Evolutionary conservation across 371 early-diverging fungal species (phyloP).

Genomic region (Ordospora pajunii): DNA sequence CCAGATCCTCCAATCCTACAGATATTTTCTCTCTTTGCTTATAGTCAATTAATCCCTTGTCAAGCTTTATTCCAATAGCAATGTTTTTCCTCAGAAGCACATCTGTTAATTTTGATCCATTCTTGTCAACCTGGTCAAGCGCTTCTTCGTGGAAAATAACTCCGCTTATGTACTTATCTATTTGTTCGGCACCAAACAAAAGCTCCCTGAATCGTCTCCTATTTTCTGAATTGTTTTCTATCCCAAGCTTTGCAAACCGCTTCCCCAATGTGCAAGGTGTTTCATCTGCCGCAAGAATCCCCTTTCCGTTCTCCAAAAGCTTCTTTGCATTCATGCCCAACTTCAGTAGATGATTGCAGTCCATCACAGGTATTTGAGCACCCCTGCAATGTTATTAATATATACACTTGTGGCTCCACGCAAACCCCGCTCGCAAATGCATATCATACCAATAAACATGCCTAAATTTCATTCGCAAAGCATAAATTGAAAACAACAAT

Average conservation of each 20-base stretch:
- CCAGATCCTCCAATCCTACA: slow-evolving; percentile 65
- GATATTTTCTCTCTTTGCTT: slow-evolving; percentile 65
- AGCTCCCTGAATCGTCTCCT: slow-evolving; percentile 65
- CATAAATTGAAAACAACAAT: too few species aligned
- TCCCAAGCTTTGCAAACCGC: slow-evolving; percentile 63
- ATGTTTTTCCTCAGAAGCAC: slow-evolving; percentile 62
- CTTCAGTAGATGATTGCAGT: slow-evolving; percentile 10
- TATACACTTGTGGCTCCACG: too few species aligned
- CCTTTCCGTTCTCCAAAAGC: slow-evolving; percentile 65
- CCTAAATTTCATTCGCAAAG: too few species aligned
- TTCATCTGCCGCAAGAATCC: slow-evolving; percentile 66
- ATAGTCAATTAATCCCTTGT: slow-evolving; percentile 63
- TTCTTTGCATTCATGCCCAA: slow-evolving; percentile 59
- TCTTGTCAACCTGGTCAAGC: slow-evolving; percentile 62
- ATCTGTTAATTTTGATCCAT: slow-evolving; percentile 62
- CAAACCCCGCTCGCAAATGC: too few species aligned
- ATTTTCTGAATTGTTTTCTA: slow-evolving; percentile 65
- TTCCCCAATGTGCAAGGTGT: slow-evolving; percentile 65
- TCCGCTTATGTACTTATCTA: slow-evolving; percentile 64
- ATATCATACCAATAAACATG: background rate
- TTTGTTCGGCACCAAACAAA: slow-evolving; percentile 64
- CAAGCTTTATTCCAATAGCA: slow-evolving; percentile 65
- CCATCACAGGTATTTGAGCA: background rate
- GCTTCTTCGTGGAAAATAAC: slow-evolving; percentile 68
- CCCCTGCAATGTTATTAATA: too few species aligned